Evolutionary conservation across 2,329 filamentous ascomycete genomes (phyloP).

Genomic region (Chaetomiaceae sp.): DNA sequence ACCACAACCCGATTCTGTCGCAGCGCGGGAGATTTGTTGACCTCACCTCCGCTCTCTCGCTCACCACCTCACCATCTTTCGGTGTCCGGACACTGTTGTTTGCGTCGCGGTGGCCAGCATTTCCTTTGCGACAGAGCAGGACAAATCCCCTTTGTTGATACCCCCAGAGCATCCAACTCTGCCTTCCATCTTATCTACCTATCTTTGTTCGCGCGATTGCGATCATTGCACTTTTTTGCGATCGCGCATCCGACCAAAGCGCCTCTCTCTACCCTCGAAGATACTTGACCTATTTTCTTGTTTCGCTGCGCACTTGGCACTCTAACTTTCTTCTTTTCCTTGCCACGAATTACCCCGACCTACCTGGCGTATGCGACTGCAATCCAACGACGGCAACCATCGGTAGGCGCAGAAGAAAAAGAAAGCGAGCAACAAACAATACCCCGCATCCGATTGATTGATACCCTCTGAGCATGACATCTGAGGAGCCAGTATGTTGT

Average conservation of each 20-base stretch:
- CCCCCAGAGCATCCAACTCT: background rate
- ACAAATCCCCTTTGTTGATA: background rate
- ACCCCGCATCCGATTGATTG: background rate
- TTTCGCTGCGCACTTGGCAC: too few species aligned
- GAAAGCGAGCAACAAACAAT: background rate
- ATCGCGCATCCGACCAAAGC: slow-evolving; percentile 2
- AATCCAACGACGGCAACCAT: background rate
- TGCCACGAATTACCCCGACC: too few species aligned
- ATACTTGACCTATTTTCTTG: too few species aligned
- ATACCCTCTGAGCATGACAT: slow-evolving; percentile 20
- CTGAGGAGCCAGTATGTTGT: slow-evolving; percentile 23
- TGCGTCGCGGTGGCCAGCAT: slow-evolving; percentile 7
- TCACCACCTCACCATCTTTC: slow-evolving; percentile 9
- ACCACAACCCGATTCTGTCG: slow-evolving; percentile 14
- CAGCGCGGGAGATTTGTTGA: slow-evolving; percentile 9
- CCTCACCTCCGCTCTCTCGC: slow-evolving; percentile 4
- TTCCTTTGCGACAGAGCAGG: slow-evolving; percentile 7
- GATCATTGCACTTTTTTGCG: background rate
- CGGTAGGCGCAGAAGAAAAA: background rate
- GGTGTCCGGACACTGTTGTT: slow-evolving; percentile 5
- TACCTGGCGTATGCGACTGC: background rate
- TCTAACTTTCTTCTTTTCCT: too few species aligned
- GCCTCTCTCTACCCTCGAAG: too few species aligned
- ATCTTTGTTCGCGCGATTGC: background rate
- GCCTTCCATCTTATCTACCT: too few species aligned